Conservation (phyloP, 164 flowering plant genomes). For the Euptelea pleiosperma region DNA sequence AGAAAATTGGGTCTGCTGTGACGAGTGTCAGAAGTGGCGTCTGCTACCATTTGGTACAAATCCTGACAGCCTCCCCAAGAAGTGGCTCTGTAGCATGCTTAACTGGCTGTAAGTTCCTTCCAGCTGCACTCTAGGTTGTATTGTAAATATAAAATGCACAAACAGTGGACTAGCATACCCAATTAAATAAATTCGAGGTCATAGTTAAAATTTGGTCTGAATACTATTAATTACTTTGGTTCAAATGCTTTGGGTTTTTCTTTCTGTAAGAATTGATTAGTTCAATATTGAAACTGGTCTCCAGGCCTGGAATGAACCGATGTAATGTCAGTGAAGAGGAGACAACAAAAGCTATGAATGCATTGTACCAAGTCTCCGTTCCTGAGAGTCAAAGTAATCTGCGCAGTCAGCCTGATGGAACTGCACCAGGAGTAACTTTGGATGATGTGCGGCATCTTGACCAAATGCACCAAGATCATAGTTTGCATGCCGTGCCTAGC, state of each 20-base stretch:
- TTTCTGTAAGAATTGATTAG: background rate
- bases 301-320: constrained; percentile 84
- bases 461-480: constrained; percentile 22
- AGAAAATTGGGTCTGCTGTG: constrained; percentile 89
- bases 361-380: constrained; percentile 43
- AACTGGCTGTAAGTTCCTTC: constrained; percentile 86
- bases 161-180: no score
- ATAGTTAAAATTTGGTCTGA: background rate
- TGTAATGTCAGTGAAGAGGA: constrained; percentile 76
- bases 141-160: no score
- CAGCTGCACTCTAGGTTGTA: background rate
- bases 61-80: constrained; percentile 65
- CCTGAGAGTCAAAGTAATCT: constrained; percentile 37
- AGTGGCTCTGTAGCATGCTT: constrained; percentile 93
- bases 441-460: constrained; percentile 26
- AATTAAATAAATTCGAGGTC: background rate
- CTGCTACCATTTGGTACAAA: constrained; percentile 73
- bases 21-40: constrained; percentile 84
- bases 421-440: constrained; percentile 18
- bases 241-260: constrained; percentile 1
- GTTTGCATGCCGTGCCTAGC: constrained; percentile 19
- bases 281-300: constrained; percentile 13
- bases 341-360: constrained; percentile 63
- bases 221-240: background rate
- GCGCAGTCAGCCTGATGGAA: constrained; percentile 28